A percentile compares a stretch with the other conserved stretches of the same genome.
Evolutionary conservation across 2,329 filamentous ascomycete species (phyloP).

Genomic region (Grosmannia clavigera): DNA sequence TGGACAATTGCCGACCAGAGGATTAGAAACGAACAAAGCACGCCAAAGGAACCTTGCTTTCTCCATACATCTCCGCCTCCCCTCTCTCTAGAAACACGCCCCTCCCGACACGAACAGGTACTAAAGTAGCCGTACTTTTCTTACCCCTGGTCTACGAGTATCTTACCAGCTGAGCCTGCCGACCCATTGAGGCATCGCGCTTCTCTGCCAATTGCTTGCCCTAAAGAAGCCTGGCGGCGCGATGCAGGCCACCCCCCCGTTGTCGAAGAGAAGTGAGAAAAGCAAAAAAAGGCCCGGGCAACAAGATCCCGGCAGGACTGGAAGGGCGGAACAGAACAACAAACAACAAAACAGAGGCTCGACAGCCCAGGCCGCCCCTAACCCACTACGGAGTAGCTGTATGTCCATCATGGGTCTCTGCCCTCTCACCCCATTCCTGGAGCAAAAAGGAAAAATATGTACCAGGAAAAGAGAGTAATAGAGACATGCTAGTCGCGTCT

Average conservation of each 20-base stretch:
- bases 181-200: slow-evolving; percentile 8
- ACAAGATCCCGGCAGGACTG: neutral
- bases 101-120: neutral
- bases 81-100: neutral
- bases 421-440: neutral
- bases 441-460: no score
- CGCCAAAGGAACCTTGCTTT: neutral
- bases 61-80: neutral
- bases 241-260: neutral
- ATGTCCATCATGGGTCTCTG: neutral
- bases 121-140: neutral
- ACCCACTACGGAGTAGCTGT: neutral
- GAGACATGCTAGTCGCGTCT: neutral
- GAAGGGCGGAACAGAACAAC: neutral
- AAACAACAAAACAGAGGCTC: neutral
- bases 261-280: neutral
- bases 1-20: neutral
- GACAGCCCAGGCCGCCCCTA: neutral
- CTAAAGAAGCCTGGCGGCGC: slow-evolving; percentile 5
- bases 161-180: slow-evolving; percentile 3
- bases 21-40: neutral
- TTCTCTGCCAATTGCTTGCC: slow-evolving; percentile 8
- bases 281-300: neutral
- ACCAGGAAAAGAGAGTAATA: neutral
- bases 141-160: neutral